These are phyloP conservation scores for Thecaphora thlaspeos DNA, from an alignment of 1,284 basidiomycete species.

Conservation along the genomic window DNA sequence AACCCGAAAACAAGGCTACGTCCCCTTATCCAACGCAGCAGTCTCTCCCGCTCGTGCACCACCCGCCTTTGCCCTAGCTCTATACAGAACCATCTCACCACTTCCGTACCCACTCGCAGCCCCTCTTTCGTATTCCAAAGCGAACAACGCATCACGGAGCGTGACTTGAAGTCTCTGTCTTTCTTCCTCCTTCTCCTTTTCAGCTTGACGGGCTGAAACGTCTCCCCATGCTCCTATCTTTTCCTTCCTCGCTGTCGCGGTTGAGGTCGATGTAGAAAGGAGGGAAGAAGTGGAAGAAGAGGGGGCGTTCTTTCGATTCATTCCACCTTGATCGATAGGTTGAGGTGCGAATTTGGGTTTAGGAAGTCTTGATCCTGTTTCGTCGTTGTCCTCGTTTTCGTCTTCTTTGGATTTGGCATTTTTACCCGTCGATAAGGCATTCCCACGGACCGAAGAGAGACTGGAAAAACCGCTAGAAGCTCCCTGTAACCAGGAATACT, in stretches of 20 bases:
- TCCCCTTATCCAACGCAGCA: no score
- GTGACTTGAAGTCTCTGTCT: conserved; percentile 43
- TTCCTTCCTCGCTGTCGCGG: no score
- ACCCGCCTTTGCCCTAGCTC: conserved; percentile 7
- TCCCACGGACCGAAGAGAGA: no score
- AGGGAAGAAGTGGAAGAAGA: no score
- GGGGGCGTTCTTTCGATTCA: no score
- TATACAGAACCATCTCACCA: conserved; percentile 27
- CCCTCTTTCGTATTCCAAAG: conserved; percentile 42
- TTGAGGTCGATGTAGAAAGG: no score
- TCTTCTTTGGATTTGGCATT: no score
- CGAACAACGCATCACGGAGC: conserved; percentile 50
- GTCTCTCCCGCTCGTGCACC: no score
- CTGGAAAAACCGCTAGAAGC: no score
- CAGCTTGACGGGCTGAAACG: conserved; percentile 46
- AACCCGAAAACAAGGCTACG: no score
- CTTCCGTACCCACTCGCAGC: conserved; percentile 26
- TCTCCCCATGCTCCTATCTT: conserved; percentile 56
- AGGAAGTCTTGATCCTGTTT: conserved; percentile 27
- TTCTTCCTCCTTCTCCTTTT: conserved; percentile 49
- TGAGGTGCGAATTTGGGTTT: conserved; percentile 52
- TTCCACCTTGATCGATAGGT: no score
- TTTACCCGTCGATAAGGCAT: no score
- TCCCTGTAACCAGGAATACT: conserved; percentile 44
- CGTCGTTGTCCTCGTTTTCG: conserved; percentile 12